phyloP scores from a whole-genome alignment of 306 rosid species.

The Fagus crenata region DNA sequence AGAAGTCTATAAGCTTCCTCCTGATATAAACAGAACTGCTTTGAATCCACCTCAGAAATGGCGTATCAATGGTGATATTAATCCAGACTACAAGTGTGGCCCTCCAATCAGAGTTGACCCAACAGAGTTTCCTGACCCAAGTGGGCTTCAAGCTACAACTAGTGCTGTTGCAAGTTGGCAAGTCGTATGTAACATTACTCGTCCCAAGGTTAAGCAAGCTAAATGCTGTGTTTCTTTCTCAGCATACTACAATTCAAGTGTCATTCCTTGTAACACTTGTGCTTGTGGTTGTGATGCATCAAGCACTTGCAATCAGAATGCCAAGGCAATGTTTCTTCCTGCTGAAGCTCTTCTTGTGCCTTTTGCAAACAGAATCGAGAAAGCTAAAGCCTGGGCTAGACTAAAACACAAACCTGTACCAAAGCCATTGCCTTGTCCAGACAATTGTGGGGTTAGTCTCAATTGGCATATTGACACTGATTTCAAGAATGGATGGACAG shows the following conservation, averaged over 20 bases:
- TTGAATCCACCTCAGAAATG: conserved; percentile 72
- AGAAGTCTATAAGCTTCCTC: conserved; percentile 70
- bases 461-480: conserved; percentile 83
- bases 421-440: conserved; percentile 58
- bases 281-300: conserved; percentile 68
- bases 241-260: conserved; percentile 66
- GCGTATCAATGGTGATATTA: conserved; percentile 58
- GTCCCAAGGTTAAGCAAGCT: conserved; percentile 44
- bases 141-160: conserved; percentile 49
- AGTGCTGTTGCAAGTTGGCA: conserved; percentile 79
- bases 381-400: conserved; percentile 75
- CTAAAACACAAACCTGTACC: conserved; percentile 48
- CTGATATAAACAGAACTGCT: conserved; percentile 65
- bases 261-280: conserved; percentile 79
- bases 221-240: conserved; percentile 85
- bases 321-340: conserved; percentile 52
- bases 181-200: conserved; percentile 67
- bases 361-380: conserved; percentile 53
- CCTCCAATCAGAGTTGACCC: conserved; percentile 65
- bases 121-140: conserved; percentile 61
- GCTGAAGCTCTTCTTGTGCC: conserved; percentile 73
- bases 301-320: conserved; percentile 40
- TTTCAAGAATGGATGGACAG: conserved; percentile 67
- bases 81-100: conserved; percentile 65
- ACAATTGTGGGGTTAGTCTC: conserved; percentile 75